Base-by-base conservation (phyloP, 208 protist species). In the Crithidia mellificae region DNA sequence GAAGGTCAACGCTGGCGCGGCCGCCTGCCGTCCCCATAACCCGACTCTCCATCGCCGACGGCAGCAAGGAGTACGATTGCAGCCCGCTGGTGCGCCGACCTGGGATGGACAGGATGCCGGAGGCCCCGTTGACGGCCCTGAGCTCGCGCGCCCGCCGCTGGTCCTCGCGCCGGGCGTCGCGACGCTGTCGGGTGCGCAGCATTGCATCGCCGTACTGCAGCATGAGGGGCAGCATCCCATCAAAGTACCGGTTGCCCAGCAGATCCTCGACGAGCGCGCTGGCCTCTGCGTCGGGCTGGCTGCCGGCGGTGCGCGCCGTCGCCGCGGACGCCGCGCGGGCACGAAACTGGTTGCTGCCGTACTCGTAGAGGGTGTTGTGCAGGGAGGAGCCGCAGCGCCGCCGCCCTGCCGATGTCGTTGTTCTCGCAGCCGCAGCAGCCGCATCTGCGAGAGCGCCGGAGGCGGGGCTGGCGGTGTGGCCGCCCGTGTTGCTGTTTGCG, bases 191-290 rank as follows among this genome's bases (percentile, higher is more conserved):
- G 12, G 44, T 47, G n/a, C 19, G 24, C 14, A 64, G 4, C 58
- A 64, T 53, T 11, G 58, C 41, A 3, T 64, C 58, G 1, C 58
- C 58, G 58, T 29, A 64, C 44, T 53, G 58, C 58, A 64, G 44
- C 58, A 64, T 53, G 22, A 64, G 6, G 2, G 58, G 44, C 41
- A 64, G 30, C 58, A 64, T 53, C 22, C 44, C 58, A 20, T 64
- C 58, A 17, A 64, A 64, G 30, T 64, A 64, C 8, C 30, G 27
- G 30, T 41, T 51, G 15, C 5, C 44, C 6, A 64, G 19, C 30
- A 64, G 12, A 11, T 25, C 58, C 3, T 53, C 43, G 17, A 53
- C 58, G 29, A 32, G 41, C 6, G 54, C 41, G 32, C 30, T 41
- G 41, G 15, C 8, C 9, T 22, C 30, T 2, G 41, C 52, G 17